A percentile compares a stretch with the other conserved stretches of the same genome.
Conservation (phyloP, 2,329 filamentous ascomycete species). For the Fusarium sterilihyphosum region DNA sequence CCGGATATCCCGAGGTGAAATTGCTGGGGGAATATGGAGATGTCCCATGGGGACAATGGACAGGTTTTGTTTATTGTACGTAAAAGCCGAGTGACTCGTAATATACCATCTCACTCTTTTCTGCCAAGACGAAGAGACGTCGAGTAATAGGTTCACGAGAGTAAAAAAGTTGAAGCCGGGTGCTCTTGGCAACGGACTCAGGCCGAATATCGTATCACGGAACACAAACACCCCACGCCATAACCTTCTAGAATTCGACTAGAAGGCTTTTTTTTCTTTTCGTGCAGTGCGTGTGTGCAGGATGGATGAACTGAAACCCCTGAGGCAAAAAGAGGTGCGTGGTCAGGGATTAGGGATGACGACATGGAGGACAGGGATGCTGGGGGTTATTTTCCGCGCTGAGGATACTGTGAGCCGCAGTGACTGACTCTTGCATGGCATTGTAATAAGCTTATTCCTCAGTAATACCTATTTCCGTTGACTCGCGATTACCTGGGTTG, state of each 20-base stretch:
- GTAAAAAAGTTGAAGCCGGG: background rate
- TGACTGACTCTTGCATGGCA: slow-evolving; percentile 19
- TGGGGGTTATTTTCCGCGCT: slow-evolving; percentile 3
- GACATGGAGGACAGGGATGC: slow-evolving; percentile 22
- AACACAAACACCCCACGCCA: background rate
- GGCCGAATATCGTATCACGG: slow-evolving; percentile 11
- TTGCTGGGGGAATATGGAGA: slow-evolving; percentile 25
- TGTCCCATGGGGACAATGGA: slow-evolving; percentile 38
- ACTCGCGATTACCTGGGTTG: background rate
- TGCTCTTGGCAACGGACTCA: slow-evolving; percentile 22
- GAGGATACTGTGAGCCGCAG: background rate
- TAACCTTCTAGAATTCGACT: slow-evolving; percentile 39
- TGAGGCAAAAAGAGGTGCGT: slow-evolving; percentile 7
- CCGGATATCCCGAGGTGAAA: slow-evolving; percentile 17
- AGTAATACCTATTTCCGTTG: background rate
- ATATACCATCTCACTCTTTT: background rate
- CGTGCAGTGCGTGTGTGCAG: background rate
- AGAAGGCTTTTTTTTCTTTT: slow-evolving; percentile 17
- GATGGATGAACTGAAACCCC: background rate
- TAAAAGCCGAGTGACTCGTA: slow-evolving; percentile 29
- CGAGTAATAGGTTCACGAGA: background rate
- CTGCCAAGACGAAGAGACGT: background rate
- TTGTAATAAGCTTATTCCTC: background rate
- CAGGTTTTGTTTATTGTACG: slow-evolving; percentile 35
- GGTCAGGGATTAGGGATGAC: slow-evolving; percentile 22